phyloP scores from a whole-genome alignment of 1,284 basidiomycete species.

The Hypsizygus ulmarius region DNA sequence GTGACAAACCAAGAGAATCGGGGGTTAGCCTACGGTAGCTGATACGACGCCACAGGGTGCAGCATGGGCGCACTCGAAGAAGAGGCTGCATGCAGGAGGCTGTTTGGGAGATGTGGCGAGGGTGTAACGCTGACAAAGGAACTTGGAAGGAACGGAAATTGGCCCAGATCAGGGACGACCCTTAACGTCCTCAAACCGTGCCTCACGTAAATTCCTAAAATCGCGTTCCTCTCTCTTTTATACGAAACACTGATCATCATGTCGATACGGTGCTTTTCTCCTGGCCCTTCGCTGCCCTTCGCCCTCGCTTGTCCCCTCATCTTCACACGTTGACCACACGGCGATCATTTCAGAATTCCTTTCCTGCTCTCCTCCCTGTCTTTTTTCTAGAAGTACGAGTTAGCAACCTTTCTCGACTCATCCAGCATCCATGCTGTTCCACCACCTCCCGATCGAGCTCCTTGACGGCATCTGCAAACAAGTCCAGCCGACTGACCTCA shows the following conservation, averaged over 20 bases:
- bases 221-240: conserved; percentile 17
- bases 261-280: conserved; percentile 21
- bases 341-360: conserved; percentile 29
- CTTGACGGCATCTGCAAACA: conserved; percentile 43
- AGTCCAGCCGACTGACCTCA: conserved; percentile 40
- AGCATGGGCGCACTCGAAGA: conserved; percentile 8
- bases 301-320: conserved; percentile 15
- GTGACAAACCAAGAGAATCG: conserved; percentile 12
- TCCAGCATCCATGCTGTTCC: conserved; percentile 31
- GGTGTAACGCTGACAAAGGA: conserved; percentile 18
- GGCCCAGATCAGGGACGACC: conserved; percentile 13
- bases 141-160: conserved; percentile 5
- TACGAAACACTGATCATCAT: conserved; percentile 24
- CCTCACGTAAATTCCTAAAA: conserved; percentile 21
- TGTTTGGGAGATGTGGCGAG: conserved; percentile 8
- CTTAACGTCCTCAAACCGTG: conserved; percentile 10
- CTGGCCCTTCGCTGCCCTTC: conserved; percentile 9
- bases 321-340: conserved; percentile 28
- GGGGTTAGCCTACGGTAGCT: conserved; percentile 9
- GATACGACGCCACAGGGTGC: conserved; percentile 6
- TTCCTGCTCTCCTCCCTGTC: conserved; percentile 28
- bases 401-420: conserved; percentile 12
- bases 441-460: conserved; percentile 52
- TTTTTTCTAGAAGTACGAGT: conserved; percentile 23
- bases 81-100: conserved; percentile 16